Evolutionary conservation across 2,329 filamentous ascomycete genomes (phyloP).

Genomic region (Monascus ruber): DNA sequence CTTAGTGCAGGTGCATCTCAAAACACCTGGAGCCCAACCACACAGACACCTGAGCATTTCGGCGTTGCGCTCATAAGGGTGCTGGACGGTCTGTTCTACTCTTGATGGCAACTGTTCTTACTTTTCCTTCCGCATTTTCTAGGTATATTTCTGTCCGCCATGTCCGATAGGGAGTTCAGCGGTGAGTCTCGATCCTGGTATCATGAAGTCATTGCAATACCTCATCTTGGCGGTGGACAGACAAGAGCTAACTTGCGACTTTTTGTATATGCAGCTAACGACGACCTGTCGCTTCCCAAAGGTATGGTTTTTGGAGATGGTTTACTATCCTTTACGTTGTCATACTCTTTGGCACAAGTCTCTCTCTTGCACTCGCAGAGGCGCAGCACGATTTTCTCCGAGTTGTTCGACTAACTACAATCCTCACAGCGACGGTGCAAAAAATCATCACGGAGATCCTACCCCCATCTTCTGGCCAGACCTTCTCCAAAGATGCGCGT

Average conservation of each 20-base stretch:
- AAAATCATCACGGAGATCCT: slow-evolving; percentile 93
- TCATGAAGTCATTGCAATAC: too few relatives aligned
- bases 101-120: too few relatives aligned
- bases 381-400: background rate
- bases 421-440: slow-evolving; percentile 51
- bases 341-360: too few relatives aligned
- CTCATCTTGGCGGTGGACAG: too few relatives aligned
- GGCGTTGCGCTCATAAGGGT: too few relatives aligned
- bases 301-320: slow-evolving; percentile 22
- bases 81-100: too few relatives aligned
- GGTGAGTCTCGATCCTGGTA: slow-evolving; percentile 21
- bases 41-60: too few relatives aligned
- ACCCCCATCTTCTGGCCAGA: slow-evolving; percentile 60
- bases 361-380: background rate
- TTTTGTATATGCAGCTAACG: slow-evolving; percentile 33
- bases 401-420: background rate
- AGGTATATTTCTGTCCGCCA: slow-evolving; percentile 13
- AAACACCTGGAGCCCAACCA: too few relatives aligned
- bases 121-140: background rate
- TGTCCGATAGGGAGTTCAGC: slow-evolving; percentile 47
- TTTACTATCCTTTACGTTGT: background rate
- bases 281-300: slow-evolving; percentile 51
- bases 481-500: slow-evolving; percentile 88
- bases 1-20: too few relatives aligned
- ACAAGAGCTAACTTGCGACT: too few relatives aligned